phyloP scores from a whole-genome alignment of 805 yeast genomes.

The Schwanniomyces vanrijiae region DNA sequence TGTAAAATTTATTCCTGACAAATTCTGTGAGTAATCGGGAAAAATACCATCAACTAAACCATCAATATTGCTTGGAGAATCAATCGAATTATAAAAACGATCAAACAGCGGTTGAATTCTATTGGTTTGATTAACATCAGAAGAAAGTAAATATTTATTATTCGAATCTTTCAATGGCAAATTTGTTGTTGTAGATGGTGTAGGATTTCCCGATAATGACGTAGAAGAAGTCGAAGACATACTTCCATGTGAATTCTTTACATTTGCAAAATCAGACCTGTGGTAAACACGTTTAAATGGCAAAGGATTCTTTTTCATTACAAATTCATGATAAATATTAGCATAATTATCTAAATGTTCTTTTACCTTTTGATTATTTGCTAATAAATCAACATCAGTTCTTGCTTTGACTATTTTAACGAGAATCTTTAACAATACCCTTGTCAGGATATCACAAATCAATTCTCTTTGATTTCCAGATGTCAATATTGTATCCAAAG shows the following conservation, averaged over 20 bases:
- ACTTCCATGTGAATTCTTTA: neutral
- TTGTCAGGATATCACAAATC: conserved; percentile 17
- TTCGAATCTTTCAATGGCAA: neutral
- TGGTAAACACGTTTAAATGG: neutral
- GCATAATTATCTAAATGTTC: conserved; percentile 16
- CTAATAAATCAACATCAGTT: conserved; percentile 14
- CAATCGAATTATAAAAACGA: neutral
- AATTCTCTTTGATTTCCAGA: conserved; percentile 16
- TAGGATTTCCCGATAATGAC: neutral
- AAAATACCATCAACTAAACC: neutral
- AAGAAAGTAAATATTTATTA: neutral
- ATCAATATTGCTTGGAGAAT: neutral
- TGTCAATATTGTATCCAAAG: neutral
- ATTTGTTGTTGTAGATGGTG: neutral
- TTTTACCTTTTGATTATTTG: conserved; percentile 14
- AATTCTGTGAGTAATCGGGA: neutral
- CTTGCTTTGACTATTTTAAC: conserved; percentile 22
- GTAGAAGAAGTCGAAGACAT: neutral
- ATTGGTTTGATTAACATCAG: neutral
- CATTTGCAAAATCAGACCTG: neutral
- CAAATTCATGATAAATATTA: conserved; percentile 17
- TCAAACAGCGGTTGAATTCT: neutral
- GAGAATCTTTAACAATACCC: conserved; percentile 20
- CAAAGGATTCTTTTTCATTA: conserved; percentile 7
- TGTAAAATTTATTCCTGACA: neutral